phyloP scores from a whole-genome alignment of 2,329 filamentous ascomycete species.

The Leptosphaerulina australis region DNA sequence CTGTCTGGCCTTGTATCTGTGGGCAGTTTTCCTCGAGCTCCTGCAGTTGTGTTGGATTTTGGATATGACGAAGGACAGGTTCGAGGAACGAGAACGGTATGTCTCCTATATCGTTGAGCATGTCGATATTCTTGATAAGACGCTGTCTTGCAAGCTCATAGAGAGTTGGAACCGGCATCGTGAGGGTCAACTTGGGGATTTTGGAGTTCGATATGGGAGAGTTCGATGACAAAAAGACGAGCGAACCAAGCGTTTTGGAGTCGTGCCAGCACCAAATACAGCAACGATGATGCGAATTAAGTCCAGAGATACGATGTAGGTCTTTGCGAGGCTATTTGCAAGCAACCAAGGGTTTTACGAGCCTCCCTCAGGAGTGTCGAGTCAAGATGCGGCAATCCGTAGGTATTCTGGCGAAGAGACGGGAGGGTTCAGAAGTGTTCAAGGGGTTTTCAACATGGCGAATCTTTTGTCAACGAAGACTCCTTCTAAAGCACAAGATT shows the following conservation, averaged over 20 bases:
- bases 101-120: conserved; percentile 72
- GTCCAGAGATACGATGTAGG: background rate
- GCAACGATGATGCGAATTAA: background rate
- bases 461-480: background rate
- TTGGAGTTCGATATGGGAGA: background rate
- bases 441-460: background rate
- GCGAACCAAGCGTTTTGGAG: background rate
- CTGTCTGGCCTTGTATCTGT: conserved; percentile 72
- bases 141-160: conserved; percentile 49
- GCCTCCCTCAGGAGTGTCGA: conserved; percentile 1
- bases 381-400: background rate
- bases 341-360: background rate
- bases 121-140: conserved; percentile 50
- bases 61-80: conserved; percentile 72
- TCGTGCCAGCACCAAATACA: background rate
- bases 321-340: background rate
- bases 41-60: conserved; percentile 73
- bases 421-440: background rate
- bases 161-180: conserved; percentile 48
- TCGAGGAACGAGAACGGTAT: conserved; percentile 70
- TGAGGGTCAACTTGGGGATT: conserved; percentile 4
- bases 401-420: background rate
- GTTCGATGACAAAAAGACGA: background rate
- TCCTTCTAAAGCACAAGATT: background rate
- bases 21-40: conserved; percentile 76